Evolutionary conservation across 257 asterid genomes (phyloP), one percentile per base, ranked within the genome.

Genomic region (Nicotiana noctiflora): DNA sequence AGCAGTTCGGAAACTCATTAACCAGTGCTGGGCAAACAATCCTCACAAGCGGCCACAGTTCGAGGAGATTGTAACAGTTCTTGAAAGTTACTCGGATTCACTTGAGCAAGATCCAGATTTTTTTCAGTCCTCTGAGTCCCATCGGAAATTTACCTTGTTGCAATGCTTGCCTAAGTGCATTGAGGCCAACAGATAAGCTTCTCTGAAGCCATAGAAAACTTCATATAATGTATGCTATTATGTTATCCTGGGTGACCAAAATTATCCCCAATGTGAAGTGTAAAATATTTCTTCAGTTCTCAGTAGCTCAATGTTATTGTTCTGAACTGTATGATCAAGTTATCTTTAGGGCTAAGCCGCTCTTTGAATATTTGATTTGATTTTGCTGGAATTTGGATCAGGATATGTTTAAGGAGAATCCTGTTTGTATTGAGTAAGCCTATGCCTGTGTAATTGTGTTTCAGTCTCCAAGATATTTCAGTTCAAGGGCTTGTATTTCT

Each of bases 21-120:
- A 85, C 18, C 92, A 90, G 29, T 93, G 99, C 86, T 95, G 99
- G 99, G 93, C 98, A 12, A 77, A 91, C 84, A 91, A 88, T 86
- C 99, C 97, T 1, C 84, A 87, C 68, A 95, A 93, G 84, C 88
- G 98, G 81, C 98, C 98, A 14, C 94, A 93, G 15, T 95, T 95
- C 14, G 93, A 90, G 56, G 94, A 91, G 88, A 92, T 95, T n/a
- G 97, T 93, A 64, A 82, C 86, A 70, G 75, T 85, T 81, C 93
- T 95, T 17, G 96, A 93, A 81, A 80, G 83, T 61, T 95, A 88
- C 56, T 18, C 89, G 0, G 93, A 91, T 78, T 84, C 90, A 19
- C 87, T 93, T 0, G 94, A 88, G 85, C 90, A 80, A 61, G 93
- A 93, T 86, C 93, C 97, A 0, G 94, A 84, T 40, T 95, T 92